These are phyloP conservation scores for Exophiala sp. DNA, from an alignment of 2,329 filamentous ascomycete species.

Conservation along the genomic window DNA sequence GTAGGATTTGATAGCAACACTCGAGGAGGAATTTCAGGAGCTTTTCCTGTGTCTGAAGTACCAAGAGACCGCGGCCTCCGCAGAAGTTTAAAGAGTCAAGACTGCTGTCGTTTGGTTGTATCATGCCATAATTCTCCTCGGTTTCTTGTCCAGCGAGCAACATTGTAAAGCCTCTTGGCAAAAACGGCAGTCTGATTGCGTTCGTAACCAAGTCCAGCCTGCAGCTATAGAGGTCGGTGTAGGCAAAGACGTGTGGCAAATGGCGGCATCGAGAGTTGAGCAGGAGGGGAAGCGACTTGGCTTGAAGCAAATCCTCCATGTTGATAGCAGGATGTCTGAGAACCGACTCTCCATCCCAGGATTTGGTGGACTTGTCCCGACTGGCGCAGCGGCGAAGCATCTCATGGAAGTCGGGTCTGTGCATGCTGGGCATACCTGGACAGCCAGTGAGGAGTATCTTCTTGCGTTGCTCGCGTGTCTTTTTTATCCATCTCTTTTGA, in stretches of 20 bases:
- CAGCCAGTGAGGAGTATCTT: constrained; percentile 47
- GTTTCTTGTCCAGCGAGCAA: constrained; percentile 32
- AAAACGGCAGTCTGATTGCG: constrained; percentile 29
- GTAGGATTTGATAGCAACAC: constrained; percentile 49
- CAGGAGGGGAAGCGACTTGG: constrained; percentile 48
- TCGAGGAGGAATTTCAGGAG: constrained; percentile 49
- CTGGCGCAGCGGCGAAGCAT: constrained; percentile 27
- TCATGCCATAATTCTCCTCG: constrained; percentile 36
- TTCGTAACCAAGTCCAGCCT: constrained; percentile 31
- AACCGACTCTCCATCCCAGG: constrained; percentile 6
- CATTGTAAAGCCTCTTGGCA: constrained; percentile 34
- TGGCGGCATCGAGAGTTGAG: constrained; percentile 52
- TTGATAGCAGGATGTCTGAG: constrained; percentile 57
- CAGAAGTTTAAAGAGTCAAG: constrained; percentile 40
- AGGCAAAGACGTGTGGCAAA: constrained; percentile 47
- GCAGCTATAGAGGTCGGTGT: constrained; percentile 40
- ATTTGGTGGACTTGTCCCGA: not conserved
- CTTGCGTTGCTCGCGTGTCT: constrained; percentile 45
- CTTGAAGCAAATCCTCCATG: constrained; percentile 51
- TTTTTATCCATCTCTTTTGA: constrained; percentile 55
- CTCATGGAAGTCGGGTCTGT: constrained; percentile 52
- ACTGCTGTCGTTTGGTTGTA: constrained; percentile 35
- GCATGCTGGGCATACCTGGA: constrained; percentile 48
- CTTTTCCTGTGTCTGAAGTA: constrained; percentile 52
- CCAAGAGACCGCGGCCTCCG: constrained; percentile 47